Evolutionary conservation across 176 grass and related monocot species (phyloP), one percentile per base, ranked within the genome.

Genomic region (Aegilops longissima): DNA sequence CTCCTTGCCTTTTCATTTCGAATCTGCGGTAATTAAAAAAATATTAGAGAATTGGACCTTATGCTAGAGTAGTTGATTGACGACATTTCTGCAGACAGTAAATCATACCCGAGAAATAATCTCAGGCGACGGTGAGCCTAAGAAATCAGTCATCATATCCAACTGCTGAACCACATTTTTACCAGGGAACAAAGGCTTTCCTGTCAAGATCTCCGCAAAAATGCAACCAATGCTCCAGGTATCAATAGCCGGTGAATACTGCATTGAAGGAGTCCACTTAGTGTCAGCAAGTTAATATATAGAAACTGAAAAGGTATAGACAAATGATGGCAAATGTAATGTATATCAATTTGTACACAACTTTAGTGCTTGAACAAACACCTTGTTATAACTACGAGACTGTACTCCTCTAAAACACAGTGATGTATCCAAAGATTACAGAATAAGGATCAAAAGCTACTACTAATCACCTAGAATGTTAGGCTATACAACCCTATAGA

Each of bases 161-260:
- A 98, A 88, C 79, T 98, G 94, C 65, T 98, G 97, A 90, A 98
- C 97, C 23, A 98, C 97, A 94, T 98, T 98, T 91, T 98, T 98
- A 14, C 97, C 97, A 64, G 97, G 97, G 80, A 98, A 98, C 72
- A 98, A 92, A 83, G 97, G 97, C 80, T 96, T 98, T 78, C 97
- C 97, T 40, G 92, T 94, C 73, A 98, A 88, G 70, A 98, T 74
- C 73, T 98, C 97, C 14, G 97, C 94, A 87, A 98, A 98, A 87
- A 98, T 98, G 92, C 97, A 98, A 81, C 97, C 97, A 59, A 98
- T 98, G 78, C 97, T 98, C 97, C 97, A 98, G 47, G 93, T 94
- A 88, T 98, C 97, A 83, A 98, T 94, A 79, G 97, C 97, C 1
- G 97, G 88, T 67, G 94, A 95, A 68, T 98, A 98, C 97, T 97